Evolutionary conservation across 306 rosid genomes (phyloP), one percentile per base, ranked within the genome.

Genomic region (Canavalia gladiata): DNA sequence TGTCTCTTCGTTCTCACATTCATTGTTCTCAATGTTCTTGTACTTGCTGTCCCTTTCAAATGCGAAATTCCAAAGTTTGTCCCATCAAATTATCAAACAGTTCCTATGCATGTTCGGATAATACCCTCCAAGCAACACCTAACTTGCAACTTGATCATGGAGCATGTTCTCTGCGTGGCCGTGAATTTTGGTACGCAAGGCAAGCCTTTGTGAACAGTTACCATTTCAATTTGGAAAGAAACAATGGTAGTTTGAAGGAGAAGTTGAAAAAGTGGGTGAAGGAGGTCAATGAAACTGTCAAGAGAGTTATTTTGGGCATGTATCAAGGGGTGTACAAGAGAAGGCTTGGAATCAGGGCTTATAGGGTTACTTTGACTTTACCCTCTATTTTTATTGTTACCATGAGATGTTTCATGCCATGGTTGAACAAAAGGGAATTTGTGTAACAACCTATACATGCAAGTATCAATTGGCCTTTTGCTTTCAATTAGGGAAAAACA

Each of bases 121-220:
- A 51, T 35, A 55, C 76, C 54, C 71, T 54, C 50, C 72, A 68
- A 57, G 25, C 18, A 54, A 55, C 80, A 54, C 51, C 69, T 8
- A 74, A 47, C 42, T 31, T 74, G 64, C 77, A 68, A 42, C 76
- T 72, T 56, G 68, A 77, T 55, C 41, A 77, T 28, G 81, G 87
- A 75, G 43, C 77, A 5, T 80, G 76, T 12, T 65, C 41, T 31
- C 65, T n/a, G 4, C 87, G 81, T 0, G 89, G 86, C 1, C 80
- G 57, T 0, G 89, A 90, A 2, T 88, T 82, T 1, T 82, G 90
- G 87, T 42, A 78, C 8, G 83, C 94, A 4, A 82, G 94, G 28
- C 67, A 76, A 0, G 89, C 87, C 2, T 86, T 90, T 72, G 81
- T 90, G 4, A 88, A 74, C 4, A 88, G 94, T 60, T 90, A 90